Conservation (phyloP, 148 eudicot genomes). For the Chenopodium formosanum region DNA sequence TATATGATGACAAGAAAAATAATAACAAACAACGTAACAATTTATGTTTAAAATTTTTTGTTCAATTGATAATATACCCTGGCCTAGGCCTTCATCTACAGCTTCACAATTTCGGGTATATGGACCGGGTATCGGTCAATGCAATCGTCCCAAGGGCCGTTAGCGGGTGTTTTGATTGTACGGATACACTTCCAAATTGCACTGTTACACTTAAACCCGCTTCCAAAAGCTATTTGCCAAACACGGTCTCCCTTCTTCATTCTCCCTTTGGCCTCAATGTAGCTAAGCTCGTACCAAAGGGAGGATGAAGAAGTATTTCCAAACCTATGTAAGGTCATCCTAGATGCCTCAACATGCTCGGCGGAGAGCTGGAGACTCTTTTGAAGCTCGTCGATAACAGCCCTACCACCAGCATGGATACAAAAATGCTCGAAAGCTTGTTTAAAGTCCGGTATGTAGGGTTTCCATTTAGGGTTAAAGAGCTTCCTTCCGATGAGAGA, state of each 20-base stretch:
- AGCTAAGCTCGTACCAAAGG: constrained; percentile 66
- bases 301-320: constrained; percentile 78
- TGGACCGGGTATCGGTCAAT: constrained; percentile 67
- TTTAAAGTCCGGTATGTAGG: constrained; percentile 75
- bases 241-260: constrained; percentile 68
- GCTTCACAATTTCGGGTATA: constrained; percentile 65
- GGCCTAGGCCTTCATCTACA: constrained; percentile 20
- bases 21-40: background rate
- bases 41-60: background rate
- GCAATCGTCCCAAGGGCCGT: constrained; percentile 67
- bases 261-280: constrained; percentile 69
- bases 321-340: constrained; percentile 75
- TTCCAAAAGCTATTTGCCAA: constrained; percentile 81
- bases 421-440: constrained; percentile 79
- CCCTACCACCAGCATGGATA: constrained; percentile 79
- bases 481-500: constrained; percentile 63
- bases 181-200: constrained; percentile 76
- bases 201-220: constrained; percentile 80
- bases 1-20: background rate
- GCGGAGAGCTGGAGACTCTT: constrained; percentile 60
- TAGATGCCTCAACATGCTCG: constrained; percentile 69
- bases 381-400: constrained; percentile 75
- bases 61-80: too few species aligned
- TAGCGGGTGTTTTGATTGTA: constrained; percentile 34
- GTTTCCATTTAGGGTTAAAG: constrained; percentile 63